Evolutionary conservation across 2,329 filamentous ascomycete genomes (phyloP), one percentile per base, ranked within the genome.

Genomic region (Laburnicola sp.): DNA sequence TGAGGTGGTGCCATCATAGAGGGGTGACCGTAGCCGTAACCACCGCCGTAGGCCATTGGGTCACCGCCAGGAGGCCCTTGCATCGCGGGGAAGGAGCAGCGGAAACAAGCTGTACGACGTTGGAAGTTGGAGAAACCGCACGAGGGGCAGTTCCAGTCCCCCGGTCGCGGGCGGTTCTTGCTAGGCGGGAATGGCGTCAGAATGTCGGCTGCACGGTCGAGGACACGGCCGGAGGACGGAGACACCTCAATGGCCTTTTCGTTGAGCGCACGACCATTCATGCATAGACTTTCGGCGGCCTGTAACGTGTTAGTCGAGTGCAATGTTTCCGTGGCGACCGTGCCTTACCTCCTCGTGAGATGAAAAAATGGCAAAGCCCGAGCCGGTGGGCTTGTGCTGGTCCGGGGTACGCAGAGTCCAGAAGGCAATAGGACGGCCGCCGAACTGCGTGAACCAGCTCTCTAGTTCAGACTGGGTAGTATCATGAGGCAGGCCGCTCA

Each of bases 51-150:
- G 49, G 83, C 86, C 73, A 87, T 86, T 37, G 87, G 86, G 65
- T 91, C 88, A 48, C 80, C 82, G 45, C 79, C 81, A 35, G 83
- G 84, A 31, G 88, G 88, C 11, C 85, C 88, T 31, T 88, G 87
- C 74, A 95, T 91, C 25, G 94, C 93, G n/a, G 94, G 93, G 85
- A 95, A 99, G 1, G 92, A 97, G 80, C 94, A 99, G 65, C 94
- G 89, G 88, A 99, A 99, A 76, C 94, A 99, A 45, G 93, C 94
- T 16, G 94, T 97, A 64, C 94, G 90, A 66, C 94, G 90, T 77
- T 99, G 94, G 80, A 99, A 99, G 82, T 99, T 99, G 67, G 91
- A 97, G 79, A 99, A 99, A 54, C 94, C 94, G 70, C 94, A 99
- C 45, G 92, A 97, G 39, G 94, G 94, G 80, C 94, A 99, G 53